These are phyloP conservation scores for Globisporangium cystogenes DNA, from an alignment of 352 stramenopile genomes.

Conservation along the genomic window DNA sequence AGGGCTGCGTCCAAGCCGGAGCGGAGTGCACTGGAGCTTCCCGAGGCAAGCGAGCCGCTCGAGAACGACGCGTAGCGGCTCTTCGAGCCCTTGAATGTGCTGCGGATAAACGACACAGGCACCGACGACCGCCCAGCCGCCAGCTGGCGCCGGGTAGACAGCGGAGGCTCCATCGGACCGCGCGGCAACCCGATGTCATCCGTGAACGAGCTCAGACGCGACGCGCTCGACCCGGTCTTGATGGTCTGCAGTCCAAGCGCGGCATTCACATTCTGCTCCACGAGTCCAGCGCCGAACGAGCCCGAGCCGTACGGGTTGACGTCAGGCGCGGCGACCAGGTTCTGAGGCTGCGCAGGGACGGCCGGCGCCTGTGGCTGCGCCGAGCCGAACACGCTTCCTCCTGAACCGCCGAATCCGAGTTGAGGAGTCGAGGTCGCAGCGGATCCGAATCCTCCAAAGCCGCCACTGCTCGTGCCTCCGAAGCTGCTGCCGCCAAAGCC, in stretches of 20 bases:
- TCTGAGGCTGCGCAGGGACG: constrained; percentile 34
- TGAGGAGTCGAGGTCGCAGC: constrained; percentile 9
- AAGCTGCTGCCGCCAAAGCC: constrained; percentile 36
- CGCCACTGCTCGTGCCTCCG: constrained; percentile 20
- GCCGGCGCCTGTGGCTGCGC: constrained; percentile 44
- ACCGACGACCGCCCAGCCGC: constrained; percentile 43
- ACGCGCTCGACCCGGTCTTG: constrained; percentile 40
- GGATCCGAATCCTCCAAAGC: constrained; percentile 47
- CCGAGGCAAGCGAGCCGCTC: constrained; percentile 9
- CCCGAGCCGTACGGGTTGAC: constrained; percentile 58
- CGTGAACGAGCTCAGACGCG: constrained; percentile 48
- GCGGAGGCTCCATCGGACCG: constrained; percentile 43
- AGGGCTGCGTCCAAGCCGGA: constrained; percentile 14
- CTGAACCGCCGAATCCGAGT: constrained; percentile 13
- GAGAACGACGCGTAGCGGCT: constrained; percentile 54
- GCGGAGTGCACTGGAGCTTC: constrained; percentile 12
- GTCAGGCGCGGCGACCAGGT: constrained; percentile 44
- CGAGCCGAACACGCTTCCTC: constrained; percentile 11
- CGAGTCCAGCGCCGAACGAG: constrained; percentile 46
- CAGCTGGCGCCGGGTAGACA: constrained; percentile 53
- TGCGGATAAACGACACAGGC: constrained; percentile 68
- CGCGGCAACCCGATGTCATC: constrained; percentile 69
- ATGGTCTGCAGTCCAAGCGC: constrained; percentile 53
- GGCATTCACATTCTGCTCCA: constrained; percentile 59
- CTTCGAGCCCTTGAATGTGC: constrained; percentile 71